Evolutionary conservation across 495 filamentous ascomycete genomes (phyloP).

Genomic region (Stereocaulon alpinum): DNA sequence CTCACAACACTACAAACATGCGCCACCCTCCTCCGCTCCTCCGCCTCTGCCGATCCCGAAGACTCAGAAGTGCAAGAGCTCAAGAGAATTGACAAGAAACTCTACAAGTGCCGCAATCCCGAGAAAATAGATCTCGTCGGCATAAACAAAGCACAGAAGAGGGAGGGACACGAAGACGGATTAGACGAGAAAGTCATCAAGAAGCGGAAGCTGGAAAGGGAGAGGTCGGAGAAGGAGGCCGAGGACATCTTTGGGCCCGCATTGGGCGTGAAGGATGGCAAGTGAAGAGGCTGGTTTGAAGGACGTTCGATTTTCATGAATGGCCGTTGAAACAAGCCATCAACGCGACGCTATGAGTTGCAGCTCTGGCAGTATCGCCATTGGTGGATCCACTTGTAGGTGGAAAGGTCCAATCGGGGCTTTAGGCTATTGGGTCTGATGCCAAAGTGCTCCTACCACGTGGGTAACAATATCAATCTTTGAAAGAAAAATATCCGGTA

Average conservation of each 20-base stretch:
- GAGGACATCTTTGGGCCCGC: conserved; percentile 36
- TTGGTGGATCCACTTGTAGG: too few relatives aligned
- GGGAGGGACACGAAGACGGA: conserved; percentile 25
- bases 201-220: conserved; percentile 48
- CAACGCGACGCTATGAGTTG: too few relatives aligned
- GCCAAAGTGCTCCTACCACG: too few relatives aligned
- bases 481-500: too few relatives aligned
- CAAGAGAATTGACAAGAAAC: conserved; percentile 55
- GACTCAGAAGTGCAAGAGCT: conserved; percentile 41
- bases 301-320: too few relatives aligned
- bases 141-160: conserved; percentile 33
- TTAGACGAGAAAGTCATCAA: conserved; percentile 35
- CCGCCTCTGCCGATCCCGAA: conserved; percentile 32
- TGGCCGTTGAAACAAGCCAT: too few relatives aligned
- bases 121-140: conserved; percentile 38
- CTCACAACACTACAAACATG: conserved; percentile 35
- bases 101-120: conserved; percentile 70
- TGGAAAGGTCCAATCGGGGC: too few relatives aligned
- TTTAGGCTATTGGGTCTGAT: too few relatives aligned
- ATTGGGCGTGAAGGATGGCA: not conserved
- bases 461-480: too few relatives aligned
- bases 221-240: conserved; percentile 36
- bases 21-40: conserved; percentile 31
- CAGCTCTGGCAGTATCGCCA: too few relatives aligned
- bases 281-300: too few relatives aligned